These are phyloP conservation scores for Boechera divaricarpa DNA, from an alignment of 345 rosid genomes.

Conservation along the genomic window DNA sequence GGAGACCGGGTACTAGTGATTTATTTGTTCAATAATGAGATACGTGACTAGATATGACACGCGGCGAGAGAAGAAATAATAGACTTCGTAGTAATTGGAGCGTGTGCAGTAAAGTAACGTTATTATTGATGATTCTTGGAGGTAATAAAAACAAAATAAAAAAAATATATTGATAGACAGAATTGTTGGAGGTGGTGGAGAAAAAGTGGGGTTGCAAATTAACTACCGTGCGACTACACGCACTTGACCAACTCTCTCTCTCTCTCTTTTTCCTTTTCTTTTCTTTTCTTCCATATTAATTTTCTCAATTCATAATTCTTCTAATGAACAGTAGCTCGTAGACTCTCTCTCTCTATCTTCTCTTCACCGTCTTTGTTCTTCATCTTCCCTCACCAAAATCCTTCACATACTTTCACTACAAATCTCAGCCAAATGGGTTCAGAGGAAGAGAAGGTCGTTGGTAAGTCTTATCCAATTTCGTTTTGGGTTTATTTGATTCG, in stretches of 20 bases:
- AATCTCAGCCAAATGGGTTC: constrained; percentile 29
- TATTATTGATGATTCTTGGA: too few relatives aligned
- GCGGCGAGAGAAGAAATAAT: too few relatives aligned
- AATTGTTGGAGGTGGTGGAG: constrained; percentile 2
- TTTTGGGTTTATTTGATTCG: background rate
- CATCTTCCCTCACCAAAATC: background rate
- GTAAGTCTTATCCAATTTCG: constrained; percentile 14
- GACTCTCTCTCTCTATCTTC: background rate
- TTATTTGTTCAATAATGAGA: too few relatives aligned
- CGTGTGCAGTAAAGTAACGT: too few relatives aligned
- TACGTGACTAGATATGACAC: too few relatives aligned
- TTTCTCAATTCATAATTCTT: background rate
- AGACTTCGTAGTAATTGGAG: too few relatives aligned
- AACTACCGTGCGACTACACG: constrained; percentile 12
- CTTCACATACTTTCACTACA: background rate
- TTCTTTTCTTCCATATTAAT: background rate
- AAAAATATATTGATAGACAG: too few relatives aligned
- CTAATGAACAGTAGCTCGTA: constrained; percentile 5
- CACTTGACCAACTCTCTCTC: constrained; percentile 36
- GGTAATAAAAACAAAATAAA: too few relatives aligned
- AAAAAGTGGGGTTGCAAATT: constrained; percentile 13
- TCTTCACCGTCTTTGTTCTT: background rate
- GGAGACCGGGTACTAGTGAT: too few relatives aligned
- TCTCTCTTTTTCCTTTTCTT: background rate
- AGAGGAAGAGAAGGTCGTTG: constrained; percentile 39